Evolutionary conservation across 305 asterid genomes (phyloP), one percentile per base, ranked within the genome.

Genomic region (Fraxinus angustifolia): DNA sequence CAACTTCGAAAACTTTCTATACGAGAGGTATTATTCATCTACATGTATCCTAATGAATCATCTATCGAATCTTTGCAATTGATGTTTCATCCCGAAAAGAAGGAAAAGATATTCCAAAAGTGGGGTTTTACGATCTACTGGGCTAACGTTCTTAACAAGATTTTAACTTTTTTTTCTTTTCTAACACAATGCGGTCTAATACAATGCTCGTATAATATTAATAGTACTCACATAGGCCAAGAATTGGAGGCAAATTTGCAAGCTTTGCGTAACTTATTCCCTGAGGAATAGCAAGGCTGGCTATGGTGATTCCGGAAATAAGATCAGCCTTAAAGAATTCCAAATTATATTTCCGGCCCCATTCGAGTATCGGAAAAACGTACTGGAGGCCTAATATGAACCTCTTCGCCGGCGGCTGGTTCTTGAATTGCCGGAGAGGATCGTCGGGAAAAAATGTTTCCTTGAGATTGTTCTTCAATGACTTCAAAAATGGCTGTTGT

Each of bases 391-490:
- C 96, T 26, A 94, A 87, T 6, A 82, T 2, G 8, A 92, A 23
- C 83, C 58, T 90, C 74, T 75, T 74, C 26, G 72, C 14, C 19
- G 94, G 89, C 23, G 93, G 89, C 89, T 92, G 98, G 90, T 90
- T 87, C 90, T 93, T 93, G 95, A 95, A 93, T 85, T 90, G 97
- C 45, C 93, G 90, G 78, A 94, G 91, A 0, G 99, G 99, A 84
- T 93, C 99, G 85, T 95, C 99, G 5, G 99, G 98, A 83, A 95
- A 92, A 74, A 95, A 85, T 0, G 97, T 95, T 53, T 95, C 98
- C 85, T 95, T 92, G n/a, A 95, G 50, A 0, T 88, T 87, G 86
- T 89, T 92, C 28, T 86, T 88, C 0, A 95, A 82, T 1, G 97
- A 89, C 72, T 76, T 88, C 3, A 86, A 8, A 82, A 95, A 95